phyloP scores from a whole-genome alignment of 306 rosid species.

The Abrus precatorius region DNA sequence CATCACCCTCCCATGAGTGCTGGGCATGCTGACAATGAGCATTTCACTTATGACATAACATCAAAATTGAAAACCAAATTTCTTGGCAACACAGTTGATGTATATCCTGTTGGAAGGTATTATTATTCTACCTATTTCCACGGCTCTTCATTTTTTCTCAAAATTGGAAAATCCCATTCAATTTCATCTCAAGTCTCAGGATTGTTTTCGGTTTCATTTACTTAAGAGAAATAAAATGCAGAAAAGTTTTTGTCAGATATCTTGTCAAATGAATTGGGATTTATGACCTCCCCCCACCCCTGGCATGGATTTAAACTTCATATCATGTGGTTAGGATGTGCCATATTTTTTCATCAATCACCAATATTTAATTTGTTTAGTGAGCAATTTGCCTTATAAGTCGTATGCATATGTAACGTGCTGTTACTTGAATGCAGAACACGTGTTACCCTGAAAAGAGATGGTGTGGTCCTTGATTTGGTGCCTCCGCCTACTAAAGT shows the following conservation, averaged over 20 bases:
- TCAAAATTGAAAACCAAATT: slow-evolving; percentile 97
- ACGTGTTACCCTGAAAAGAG: slow-evolving; percentile 82
- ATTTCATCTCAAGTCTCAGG: slow-evolving; percentile 13
- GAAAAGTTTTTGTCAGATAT: background rate
- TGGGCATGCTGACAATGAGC: slow-evolving; percentile 95
- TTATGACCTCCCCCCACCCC: background rate
- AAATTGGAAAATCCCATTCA: background rate
- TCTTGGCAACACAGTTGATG: slow-evolving; percentile 84
- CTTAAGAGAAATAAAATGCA: background rate
- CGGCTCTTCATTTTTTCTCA: slow-evolving; percentile 16
- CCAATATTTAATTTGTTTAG: slow-evolving; percentile 10
- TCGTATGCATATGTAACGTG: slow-evolving; percentile 22
- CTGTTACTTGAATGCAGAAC: slow-evolving; percentile 67
- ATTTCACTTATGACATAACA: slow-evolving; percentile 84
- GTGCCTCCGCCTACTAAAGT: slow-evolving; percentile 92
- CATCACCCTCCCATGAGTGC: slow-evolving; percentile 99
- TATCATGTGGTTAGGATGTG: background rate
- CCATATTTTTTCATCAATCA: slow-evolving; percentile 3
- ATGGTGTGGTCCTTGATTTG: slow-evolving; percentile 82
- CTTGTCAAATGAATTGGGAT: background rate
- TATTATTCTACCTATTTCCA: slow-evolving; percentile 23
- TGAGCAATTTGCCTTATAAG: slow-evolving; percentile 14
- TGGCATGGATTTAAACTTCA: background rate
- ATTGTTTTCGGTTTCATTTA: slow-evolving; percentile 5
- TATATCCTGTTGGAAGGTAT: slow-evolving; percentile 97